Percentiles rank a stretch among this genome's conserved stretches.
phyloP scores from a whole-genome alignment of 371 early-diverging fungal genomes.

The Zychaea mexicana region DNA sequence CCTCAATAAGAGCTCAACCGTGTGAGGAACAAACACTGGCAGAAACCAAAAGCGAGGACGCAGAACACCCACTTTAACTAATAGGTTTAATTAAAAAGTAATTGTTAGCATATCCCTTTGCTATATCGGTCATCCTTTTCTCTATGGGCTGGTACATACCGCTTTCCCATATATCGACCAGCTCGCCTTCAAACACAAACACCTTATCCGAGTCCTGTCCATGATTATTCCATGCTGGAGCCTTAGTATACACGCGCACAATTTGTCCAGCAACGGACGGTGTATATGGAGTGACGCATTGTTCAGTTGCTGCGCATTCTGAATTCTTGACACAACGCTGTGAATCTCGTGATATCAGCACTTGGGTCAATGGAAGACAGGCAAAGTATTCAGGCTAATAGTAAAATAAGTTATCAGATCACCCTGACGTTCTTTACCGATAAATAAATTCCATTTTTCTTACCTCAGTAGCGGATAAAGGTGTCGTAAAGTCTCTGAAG shows the following conservation, averaged over 20 bases:
- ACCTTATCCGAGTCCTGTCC: conserved; percentile 23
- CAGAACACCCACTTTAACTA: conserved; percentile 68
- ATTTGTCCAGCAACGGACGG: conserved; percentile 56
- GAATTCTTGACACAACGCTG: conserved; percentile 36
- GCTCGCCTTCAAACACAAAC: conserved; percentile 59
- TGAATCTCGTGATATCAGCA: conserved; percentile 29
- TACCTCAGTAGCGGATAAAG: neutral
- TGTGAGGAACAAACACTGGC: conserved; percentile 64
- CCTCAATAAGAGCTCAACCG: conserved; percentile 57
- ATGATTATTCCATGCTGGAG: conserved; percentile 36
- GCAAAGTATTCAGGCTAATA: conserved; percentile 11
- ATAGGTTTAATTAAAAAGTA: neutral
- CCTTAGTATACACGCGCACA: conserved; percentile 52
- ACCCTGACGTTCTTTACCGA: neutral
- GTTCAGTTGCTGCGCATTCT: conserved; percentile 28
- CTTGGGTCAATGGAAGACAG: conserved; percentile 43
- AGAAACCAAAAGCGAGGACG: conserved; percentile 56
- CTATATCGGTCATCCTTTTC: neutral
- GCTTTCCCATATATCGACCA: conserved; percentile 63
- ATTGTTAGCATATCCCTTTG: neutral
- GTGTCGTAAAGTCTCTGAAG: conserved; percentile 35
- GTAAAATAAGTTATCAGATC: neutral
- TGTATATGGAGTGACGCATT: conserved; percentile 64
- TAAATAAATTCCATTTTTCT: neutral
- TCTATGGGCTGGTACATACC: conserved; percentile 26